Percentiles rank a stretch among this genome's conserved stretches.
phyloP scores from a whole-genome alignment of 768 basidiomycete genomes.

The Punctularia strigosozonata region DNA sequence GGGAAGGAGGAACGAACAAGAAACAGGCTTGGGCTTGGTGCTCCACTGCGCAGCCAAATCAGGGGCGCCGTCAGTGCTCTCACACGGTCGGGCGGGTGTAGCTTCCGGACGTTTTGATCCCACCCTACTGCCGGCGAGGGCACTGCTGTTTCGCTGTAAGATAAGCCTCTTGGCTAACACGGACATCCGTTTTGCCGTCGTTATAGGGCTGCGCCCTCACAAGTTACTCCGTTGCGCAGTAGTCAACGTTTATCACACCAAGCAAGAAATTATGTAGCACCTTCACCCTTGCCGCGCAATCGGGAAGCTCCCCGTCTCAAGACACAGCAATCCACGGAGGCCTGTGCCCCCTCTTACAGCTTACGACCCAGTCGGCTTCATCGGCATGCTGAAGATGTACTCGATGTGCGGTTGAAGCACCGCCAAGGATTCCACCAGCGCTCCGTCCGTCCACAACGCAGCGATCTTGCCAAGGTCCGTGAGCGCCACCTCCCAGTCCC shows the following conservation, averaged over 20 bases:
- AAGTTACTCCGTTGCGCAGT: neutral
- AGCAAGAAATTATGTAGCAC: neutral
- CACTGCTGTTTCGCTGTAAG: neutral
- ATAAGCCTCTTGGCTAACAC: no score
- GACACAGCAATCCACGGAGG: no score
- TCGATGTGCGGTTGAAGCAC: conserved; percentile 37
- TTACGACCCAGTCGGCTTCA: conserved; percentile 29
- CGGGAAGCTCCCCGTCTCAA: no score
- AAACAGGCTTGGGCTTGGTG: conserved; percentile 5
- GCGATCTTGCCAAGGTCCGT: conserved; percentile 35
- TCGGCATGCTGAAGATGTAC: conserved; percentile 29
- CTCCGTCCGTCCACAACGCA: conserved; percentile 37
- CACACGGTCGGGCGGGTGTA: neutral
- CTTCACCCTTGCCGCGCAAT: neutral
- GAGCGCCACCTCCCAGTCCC: conserved; percentile 52
- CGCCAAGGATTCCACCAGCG: conserved; percentile 36
- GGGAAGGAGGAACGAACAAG: conserved; percentile 10
- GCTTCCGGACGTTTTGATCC: neutral
- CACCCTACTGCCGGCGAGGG: neutral
- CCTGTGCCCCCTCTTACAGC: neutral
- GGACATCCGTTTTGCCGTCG: neutral
- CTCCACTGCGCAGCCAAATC: neutral
- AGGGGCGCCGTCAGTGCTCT: neutral
- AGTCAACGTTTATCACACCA: neutral
- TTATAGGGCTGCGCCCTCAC: neutral